Conservation (phyloP, 1,284 basidiomycete species). For the Pyrrhoderma noxium region DNA sequence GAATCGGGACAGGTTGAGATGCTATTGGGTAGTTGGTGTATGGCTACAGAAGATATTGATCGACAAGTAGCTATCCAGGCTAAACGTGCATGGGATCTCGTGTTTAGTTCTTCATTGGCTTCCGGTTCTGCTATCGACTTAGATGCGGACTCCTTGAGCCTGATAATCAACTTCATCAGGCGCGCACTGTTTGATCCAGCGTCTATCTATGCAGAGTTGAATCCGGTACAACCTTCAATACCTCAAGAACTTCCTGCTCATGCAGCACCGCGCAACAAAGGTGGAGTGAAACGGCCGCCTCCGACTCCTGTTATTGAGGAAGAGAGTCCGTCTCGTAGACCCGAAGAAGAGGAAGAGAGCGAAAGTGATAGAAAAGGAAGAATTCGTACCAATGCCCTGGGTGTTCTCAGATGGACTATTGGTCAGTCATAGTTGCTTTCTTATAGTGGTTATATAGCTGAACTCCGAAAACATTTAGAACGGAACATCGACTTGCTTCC, state of each 20-base stretch:
- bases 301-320: constrained; percentile 24
- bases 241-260: constrained; percentile 22
- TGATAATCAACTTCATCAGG: constrained; percentile 44
- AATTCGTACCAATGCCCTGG: constrained; percentile 65
- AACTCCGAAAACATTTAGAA: constrained; percentile 11
- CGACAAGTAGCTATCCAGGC: constrained; percentile 49
- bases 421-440: constrained; percentile 31
- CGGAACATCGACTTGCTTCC: constrained; percentile 19
- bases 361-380: constrained; percentile 64
- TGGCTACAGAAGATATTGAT: constrained; percentile 70
- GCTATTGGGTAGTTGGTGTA: constrained; percentile 76
- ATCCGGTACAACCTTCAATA: constrained; percentile 48
- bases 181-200: constrained; percentile 59
- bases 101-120: constrained; percentile 24
- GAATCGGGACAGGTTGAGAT: constrained; percentile 54
- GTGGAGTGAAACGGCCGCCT: constrained; percentile 23
- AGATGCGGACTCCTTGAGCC: constrained; percentile 22
- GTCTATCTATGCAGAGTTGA: constrained; percentile 59
- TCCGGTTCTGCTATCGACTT: constrained; percentile 30
- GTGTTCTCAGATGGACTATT: constrained; percentile 58
- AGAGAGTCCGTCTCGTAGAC: constrained; percentile 28
- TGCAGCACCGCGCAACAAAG: constrained; percentile 26
- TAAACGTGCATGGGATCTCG: constrained; percentile 45
- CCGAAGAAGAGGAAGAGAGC: constrained; percentile 56
- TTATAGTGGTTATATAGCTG: constrained; percentile 11